Conservation (phyloP, 768 basidiomycete genomes). For the Termitomyces sp. region DNA sequence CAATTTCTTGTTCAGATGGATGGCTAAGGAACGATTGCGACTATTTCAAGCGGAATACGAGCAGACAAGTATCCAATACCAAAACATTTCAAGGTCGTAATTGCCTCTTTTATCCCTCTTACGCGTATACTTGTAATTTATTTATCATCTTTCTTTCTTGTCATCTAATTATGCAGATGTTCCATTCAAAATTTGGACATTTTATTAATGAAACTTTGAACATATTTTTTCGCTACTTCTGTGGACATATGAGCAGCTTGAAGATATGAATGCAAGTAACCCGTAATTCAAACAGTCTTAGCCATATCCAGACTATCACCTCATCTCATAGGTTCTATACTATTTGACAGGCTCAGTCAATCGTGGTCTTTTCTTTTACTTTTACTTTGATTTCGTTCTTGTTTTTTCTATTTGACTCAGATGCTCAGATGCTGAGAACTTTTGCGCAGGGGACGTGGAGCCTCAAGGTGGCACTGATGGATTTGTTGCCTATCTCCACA, state of each 20-base stretch:
- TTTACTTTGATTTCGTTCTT: no score
- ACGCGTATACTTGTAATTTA: not conserved
- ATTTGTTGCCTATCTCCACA: not conserved
- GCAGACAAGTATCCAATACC: constrained; percentile 68
- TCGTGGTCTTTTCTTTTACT: not conserved
- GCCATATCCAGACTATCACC: not conserved
- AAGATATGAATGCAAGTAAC: not conserved
- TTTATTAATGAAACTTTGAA: not conserved
- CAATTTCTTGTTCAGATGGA: constrained; percentile 46
- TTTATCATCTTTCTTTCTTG: not conserved
- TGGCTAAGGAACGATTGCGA: constrained; percentile 67
- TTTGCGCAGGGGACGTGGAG: not conserved
- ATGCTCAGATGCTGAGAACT: no score
- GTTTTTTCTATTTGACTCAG: not conserved
- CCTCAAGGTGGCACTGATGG: not conserved
- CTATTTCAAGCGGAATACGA: constrained; percentile 80
- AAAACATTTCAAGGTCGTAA: constrained; percentile 76
- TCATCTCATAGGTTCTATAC: not conserved
- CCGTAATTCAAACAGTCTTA: not conserved
- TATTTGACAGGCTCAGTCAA: not conserved
- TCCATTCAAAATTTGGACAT: not conserved
- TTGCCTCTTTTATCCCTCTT: not conserved
- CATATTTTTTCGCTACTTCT: not conserved
- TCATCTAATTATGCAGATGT: not conserved
- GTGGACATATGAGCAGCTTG: no score